Conservation (phyloP, 352 stramenopile genomes). For the Phytophthora cactorum region DNA sequence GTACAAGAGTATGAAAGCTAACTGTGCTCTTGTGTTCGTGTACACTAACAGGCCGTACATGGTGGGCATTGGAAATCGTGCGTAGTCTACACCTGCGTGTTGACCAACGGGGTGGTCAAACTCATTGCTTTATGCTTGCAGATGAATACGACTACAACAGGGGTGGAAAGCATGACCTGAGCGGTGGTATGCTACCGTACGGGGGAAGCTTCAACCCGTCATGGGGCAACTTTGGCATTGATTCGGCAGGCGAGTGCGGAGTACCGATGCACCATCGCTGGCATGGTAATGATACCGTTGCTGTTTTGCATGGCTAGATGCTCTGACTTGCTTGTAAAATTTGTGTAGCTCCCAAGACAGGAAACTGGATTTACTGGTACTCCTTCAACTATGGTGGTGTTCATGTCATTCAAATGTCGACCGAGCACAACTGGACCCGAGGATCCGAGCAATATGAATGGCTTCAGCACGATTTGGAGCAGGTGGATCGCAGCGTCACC, state of each 20-base stretch:
- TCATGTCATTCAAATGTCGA: constrained; percentile 91
- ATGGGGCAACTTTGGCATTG: constrained; percentile 72
- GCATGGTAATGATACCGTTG: constrained; percentile 46
- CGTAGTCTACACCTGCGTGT: constrained; percentile 15
- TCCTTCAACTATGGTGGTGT: constrained; percentile 90
- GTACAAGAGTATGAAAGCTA: neutral
- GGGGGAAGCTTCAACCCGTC: constrained; percentile 61
- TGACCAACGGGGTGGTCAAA: neutral
- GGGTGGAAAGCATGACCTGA: constrained; percentile 63
- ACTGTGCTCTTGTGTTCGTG: constrained; percentile 1
- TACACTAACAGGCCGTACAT: constrained; percentile 60
- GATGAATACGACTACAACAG: constrained; percentile 76
- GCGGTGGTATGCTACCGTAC: constrained; percentile 45
- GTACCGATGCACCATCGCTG: constrained; percentile 76
- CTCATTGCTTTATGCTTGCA: constrained; percentile 23
- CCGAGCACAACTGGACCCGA: constrained; percentile 89
- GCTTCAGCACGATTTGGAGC: constrained; percentile 78
- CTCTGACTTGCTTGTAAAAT: constrained; percentile 1
- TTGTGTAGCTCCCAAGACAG: constrained; percentile 59
- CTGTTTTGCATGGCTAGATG: neutral
- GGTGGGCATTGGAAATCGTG: constrained; percentile 82
- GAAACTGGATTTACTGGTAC: constrained; percentile 86
- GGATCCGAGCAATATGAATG: constrained; percentile 90
- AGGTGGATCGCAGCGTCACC: constrained; percentile 80
- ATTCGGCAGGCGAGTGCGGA: constrained; percentile 70